Conservation (phyloP, 2,329 filamentous ascomycete species). For the Neonectria magnoliae region DNA sequence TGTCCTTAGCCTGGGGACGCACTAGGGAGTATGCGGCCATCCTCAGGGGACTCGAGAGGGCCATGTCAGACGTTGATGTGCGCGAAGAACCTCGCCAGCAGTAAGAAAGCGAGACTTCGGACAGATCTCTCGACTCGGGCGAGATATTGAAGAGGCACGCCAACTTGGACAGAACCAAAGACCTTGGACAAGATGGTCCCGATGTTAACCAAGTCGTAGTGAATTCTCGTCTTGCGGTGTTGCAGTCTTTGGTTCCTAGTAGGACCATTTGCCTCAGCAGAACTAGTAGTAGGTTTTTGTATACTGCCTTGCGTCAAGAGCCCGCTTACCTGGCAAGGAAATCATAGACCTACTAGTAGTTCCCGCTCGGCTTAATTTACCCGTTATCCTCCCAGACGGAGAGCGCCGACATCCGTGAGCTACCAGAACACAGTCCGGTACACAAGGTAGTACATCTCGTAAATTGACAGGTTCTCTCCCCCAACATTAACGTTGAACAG, state of each 20-base stretch:
- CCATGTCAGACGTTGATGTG: neutral
- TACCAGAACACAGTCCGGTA: neutral
- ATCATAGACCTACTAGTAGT: neutral
- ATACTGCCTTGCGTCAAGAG: neutral
- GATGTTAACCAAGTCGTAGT: neutral
- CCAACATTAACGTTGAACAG: neutral
- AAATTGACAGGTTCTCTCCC: neutral
- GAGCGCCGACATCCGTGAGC: neutral
- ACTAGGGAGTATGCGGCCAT: slow-evolving; percentile 17
- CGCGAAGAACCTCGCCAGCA: neutral
- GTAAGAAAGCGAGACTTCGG: neutral
- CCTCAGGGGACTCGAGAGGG: neutral
- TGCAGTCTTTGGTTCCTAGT: neutral
- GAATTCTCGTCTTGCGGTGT: neutral
- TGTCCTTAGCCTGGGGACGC: slow-evolving; percentile 32
- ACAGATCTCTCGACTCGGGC: neutral
- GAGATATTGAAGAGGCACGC: neutral
- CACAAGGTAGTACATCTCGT: neutral
- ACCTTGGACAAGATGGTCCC: neutral
- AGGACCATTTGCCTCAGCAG: neutral
- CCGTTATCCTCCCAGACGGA: neutral
- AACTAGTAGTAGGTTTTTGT: neutral
- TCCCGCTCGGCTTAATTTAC: neutral
- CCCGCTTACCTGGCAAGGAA: neutral
- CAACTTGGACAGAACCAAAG: neutral